These are phyloP conservation scores for Ogataea dorogensis DNA, from an alignment of 805 yeast species.

Conservation along the genomic window DNA sequence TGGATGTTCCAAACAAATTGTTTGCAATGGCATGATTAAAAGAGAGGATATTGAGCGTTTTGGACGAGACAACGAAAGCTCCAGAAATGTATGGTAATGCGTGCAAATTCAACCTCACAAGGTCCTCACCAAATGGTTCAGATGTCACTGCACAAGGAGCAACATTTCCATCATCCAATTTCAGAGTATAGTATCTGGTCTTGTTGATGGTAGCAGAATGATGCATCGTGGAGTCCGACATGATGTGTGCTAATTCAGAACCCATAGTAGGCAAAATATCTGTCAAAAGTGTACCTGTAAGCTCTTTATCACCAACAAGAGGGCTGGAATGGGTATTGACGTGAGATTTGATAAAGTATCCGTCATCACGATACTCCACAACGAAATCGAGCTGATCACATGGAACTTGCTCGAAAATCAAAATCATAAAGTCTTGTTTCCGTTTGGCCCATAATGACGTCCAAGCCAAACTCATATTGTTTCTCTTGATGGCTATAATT, in stretches of 20 bases:
- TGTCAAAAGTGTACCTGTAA: conserved; percentile 1
- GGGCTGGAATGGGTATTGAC: conserved; percentile 25
- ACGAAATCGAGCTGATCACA: conserved; percentile 63
- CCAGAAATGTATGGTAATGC: conserved; percentile 88
- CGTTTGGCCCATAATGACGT: conserved; percentile 90
- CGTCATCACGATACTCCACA: conserved; percentile 38
- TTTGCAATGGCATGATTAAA: conserved; percentile 77
- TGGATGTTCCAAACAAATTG: conserved; percentile 70
- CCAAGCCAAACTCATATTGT: conserved; percentile 68
- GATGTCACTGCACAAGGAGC: conserved; percentile 77
- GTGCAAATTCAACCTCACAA: conserved; percentile 62
- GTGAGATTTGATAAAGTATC: conserved; percentile 25
- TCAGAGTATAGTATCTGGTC: conserved; percentile 62
- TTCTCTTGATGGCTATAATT: conserved; percentile 72
- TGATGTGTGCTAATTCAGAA: conserved; percentile 29
- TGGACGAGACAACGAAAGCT: conserved; percentile 63
- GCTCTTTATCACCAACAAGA: conserved; percentile 15
- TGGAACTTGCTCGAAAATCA: conserved; percentile 85
- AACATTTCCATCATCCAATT: conserved; percentile 40
- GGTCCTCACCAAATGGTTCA: conserved; percentile 45
- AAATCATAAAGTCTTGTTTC: conserved; percentile 65
- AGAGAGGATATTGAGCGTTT: conserved; percentile 53
- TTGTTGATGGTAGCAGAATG: conserved; percentile 48
- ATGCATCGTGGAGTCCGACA: background rate
- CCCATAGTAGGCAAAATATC: conserved; percentile 26